Evolutionary conservation across 2,329 filamentous ascomycete genomes (phyloP).

Genomic region (Dothideomycetes sp.): DNA sequence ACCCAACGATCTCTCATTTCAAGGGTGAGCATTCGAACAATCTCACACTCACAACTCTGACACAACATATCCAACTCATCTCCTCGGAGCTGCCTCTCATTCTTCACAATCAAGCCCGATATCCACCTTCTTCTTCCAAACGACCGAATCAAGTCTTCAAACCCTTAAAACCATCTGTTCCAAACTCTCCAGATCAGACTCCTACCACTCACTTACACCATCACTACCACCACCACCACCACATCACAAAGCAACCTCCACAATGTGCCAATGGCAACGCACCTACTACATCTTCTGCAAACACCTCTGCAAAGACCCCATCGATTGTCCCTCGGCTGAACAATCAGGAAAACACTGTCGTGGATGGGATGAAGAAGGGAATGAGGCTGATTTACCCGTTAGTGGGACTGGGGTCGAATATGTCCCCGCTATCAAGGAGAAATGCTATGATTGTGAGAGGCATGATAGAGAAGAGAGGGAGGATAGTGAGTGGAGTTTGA

Average conservation of each 20-base stretch:
- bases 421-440: no score
- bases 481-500: no score
- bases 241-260: neutral
- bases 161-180: neutral
- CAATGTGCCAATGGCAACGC: neutral
- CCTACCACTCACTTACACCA: neutral
- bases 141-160: no score
- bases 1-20: no score
- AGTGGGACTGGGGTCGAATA: no score
- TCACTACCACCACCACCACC: no score
- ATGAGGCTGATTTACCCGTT: no score
- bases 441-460: no score
- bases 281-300: constrained; percentile 1
- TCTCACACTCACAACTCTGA: no score
- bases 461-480: no score
- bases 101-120: neutral
- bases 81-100: neutral
- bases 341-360: neutral
- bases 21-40: no score
- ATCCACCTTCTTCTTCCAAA: neutral
- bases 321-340: neutral
- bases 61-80: neutral
- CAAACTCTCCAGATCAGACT: no score
- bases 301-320: neutral
- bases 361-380: neutral